A percentile compares a stretch with the other conserved stretches of the same genome.
phyloP scores from a whole-genome alignment of 495 filamentous ascomycete species.

The Lindgomyces ingoldianus region DNA sequence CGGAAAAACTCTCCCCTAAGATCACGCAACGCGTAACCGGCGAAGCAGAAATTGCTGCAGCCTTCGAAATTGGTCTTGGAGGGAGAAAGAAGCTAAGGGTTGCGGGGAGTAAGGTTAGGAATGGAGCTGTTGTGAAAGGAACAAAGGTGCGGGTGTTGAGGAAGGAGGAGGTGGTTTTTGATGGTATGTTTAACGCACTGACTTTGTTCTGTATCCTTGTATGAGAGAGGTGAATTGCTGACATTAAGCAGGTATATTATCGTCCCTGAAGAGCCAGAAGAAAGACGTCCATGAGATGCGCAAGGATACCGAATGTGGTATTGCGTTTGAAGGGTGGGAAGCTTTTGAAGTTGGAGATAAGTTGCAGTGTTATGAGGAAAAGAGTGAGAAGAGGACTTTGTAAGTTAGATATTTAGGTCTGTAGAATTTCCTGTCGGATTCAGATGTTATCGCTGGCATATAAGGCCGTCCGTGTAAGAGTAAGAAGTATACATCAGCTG shows the following conservation, averaged over 20 bases:
- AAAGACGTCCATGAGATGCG: conserved; percentile 85
- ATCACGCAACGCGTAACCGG: conserved; percentile 71
- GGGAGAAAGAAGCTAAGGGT: conserved; percentile 67
- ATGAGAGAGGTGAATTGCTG: neutral
- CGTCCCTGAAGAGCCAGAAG: conserved; percentile 86
- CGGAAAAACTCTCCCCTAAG: conserved; percentile 63
- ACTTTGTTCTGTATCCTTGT: no score
- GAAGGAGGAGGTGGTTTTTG: conserved; percentile 67
- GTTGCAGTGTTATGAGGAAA: conserved; percentile 83
- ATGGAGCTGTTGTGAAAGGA: conserved; percentile 66
- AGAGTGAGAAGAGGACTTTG: conserved; percentile 67
- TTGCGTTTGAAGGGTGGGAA: conserved; percentile 78
- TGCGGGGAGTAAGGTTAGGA: conserved; percentile 86
- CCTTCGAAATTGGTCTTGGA: conserved; percentile 82
- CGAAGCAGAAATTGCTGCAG: conserved; percentile 81
- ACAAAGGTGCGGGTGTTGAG: conserved; percentile 72
- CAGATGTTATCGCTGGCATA: neutral
- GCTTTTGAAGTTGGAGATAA: conserved; percentile 79
- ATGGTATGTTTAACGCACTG: conserved; percentile 62
- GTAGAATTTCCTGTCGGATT: neutral
- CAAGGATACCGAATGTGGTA: conserved; percentile 90
- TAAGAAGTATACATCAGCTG: neutral
- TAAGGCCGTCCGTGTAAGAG: neutral
- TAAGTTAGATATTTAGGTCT: conserved; percentile 46
- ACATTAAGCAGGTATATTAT: conserved; percentile 61